phyloP scores from a whole-genome alignment of 345 rosid genomes.

The Iberis pinnata region DNA sequence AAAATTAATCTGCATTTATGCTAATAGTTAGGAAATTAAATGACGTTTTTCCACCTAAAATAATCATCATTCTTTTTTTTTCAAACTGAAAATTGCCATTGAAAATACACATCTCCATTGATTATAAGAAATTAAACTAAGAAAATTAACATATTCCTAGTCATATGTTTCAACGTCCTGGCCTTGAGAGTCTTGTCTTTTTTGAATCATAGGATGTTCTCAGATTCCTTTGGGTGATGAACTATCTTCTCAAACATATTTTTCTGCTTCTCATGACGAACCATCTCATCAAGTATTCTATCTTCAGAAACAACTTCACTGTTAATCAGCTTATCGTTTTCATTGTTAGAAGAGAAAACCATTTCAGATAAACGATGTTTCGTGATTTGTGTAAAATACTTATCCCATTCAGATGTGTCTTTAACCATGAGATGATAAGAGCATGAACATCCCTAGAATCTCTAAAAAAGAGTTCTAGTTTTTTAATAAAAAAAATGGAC shows the following conservation, averaged over 20 bases:
- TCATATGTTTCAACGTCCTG: not conserved
- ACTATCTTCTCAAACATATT: constrained; percentile 32
- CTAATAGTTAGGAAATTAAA: too few species aligned
- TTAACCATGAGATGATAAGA: constrained; percentile 61
- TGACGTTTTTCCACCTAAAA: too few species aligned
- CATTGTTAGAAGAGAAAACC: constrained; percentile 45
- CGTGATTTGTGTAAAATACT: constrained; percentile 40
- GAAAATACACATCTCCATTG: not conserved
- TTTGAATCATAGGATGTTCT: constrained; percentile 13
- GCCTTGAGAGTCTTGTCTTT: too few species aligned
- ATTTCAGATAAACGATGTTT: constrained; percentile 49
- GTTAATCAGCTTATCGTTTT: constrained; percentile 16
- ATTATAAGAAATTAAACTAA: constrained; percentile 1
- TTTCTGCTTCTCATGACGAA: constrained; percentile 25
- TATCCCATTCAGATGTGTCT: constrained; percentile 47
- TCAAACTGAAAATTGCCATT: not conserved
- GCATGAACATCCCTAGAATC: too few species aligned
- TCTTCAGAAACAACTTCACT: constrained; percentile 25
- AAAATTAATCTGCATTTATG: too few species aligned
- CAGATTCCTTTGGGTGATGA: constrained; percentile 25
- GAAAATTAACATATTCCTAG: constrained; percentile 9
- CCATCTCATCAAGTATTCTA: constrained; percentile 36
- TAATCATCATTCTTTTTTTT: too few species aligned
- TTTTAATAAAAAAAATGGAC: too few species aligned
- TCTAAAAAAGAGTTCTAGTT: too few species aligned